Percentiles rank a stretch among this genome's conserved stretches.
Evolutionary conservation across 768 basidiomycete species (phyloP).

Genomic region (Udeniomyces megalosporus): DNA sequence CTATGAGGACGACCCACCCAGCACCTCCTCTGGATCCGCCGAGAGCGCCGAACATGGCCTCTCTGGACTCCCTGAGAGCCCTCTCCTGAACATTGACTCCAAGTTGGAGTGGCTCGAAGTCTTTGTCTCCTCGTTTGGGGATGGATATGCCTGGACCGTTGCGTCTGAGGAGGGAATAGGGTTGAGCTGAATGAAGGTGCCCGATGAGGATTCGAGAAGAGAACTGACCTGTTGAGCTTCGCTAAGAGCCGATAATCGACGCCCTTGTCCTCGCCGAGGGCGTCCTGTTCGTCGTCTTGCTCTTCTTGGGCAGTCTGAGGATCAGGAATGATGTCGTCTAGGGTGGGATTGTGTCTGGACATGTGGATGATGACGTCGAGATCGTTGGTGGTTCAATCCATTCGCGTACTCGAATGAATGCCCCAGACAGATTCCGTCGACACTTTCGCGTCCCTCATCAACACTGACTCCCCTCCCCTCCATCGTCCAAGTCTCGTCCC

Average conservation of each 20-base stretch:
- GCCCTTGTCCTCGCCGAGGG: constrained; percentile 11
- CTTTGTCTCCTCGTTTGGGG: constrained; percentile 92
- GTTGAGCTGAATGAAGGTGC: neutral
- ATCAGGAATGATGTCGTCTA: too few species aligned
- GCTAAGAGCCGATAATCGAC: constrained; percentile 11
- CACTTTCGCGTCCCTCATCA: too few species aligned
- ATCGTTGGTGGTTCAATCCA: too few species aligned
- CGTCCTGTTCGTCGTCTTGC: constrained; percentile 15
- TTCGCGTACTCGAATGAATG: too few species aligned
- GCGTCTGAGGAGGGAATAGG: neutral
- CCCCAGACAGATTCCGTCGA: too few species aligned
- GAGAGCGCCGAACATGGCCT: constrained; percentile 76
- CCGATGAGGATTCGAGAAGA: neutral
- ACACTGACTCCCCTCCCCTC: too few species aligned
- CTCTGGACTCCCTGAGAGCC: constrained; percentile 58
- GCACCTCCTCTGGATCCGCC: constrained; percentile 55
- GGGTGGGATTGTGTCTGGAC: too few species aligned
- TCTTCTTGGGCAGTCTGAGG: too few species aligned
- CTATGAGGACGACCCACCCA: constrained; percentile 38
- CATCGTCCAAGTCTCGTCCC: too few species aligned
- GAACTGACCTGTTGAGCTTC: neutral
- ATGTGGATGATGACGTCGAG: too few species aligned
- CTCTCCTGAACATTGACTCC: constrained; percentile 45
- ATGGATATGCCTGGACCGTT: constrained; percentile 36
- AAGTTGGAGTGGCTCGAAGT: constrained; percentile 65